Evolutionary conservation across 768 basidiomycete genomes (phyloP), one percentile per base, ranked within the genome.

Genomic region (Suillus brevipes): DNA sequence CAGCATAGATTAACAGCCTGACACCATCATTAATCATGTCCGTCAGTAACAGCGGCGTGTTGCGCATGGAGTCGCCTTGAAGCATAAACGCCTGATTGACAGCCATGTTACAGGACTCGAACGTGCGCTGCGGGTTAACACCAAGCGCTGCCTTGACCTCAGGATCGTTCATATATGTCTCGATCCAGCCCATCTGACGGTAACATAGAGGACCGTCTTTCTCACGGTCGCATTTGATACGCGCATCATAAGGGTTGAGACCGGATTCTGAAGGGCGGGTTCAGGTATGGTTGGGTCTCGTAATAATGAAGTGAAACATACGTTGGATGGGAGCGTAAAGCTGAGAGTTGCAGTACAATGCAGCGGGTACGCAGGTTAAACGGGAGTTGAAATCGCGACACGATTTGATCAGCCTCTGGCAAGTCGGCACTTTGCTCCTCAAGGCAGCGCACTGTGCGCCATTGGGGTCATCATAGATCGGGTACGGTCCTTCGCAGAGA

Each of bases 171-270:
- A 98, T 82, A 85, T 89, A 98, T 1, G 81, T 84, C 69, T 97
- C 96, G 72, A 97, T 87, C 92, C 92, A 97, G 20, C 76, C 71
- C 85, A 97, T 88, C 78, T 97, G 83, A 64, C 75, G 81, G 75
- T 93, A 94, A 79, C 93, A 94, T 3, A 92, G 80, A 3, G 84
- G 79, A 4, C 89, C 90, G 66, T 95, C 90, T 70, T 84, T 85
- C 36, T 80, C 66, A 47, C 82, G 84, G 73, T 97, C 89, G 72
- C 96, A 97, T 67, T 80, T 82, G 63, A 75, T 79, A 66, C 94
- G 88, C 4, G 92, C 90, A 71, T 98, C 96, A 76, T 98, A 99
- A 10, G 92, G 88, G 78, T 98, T 99, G 57, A 89, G 74, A 3
- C 90, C 91, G n/a, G 82, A 79, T 74, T 87, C 88, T 90, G 45